Conservation (phyloP, 2,329 filamentous ascomycete species). For the Gnomoniopsis sp. region DNA sequence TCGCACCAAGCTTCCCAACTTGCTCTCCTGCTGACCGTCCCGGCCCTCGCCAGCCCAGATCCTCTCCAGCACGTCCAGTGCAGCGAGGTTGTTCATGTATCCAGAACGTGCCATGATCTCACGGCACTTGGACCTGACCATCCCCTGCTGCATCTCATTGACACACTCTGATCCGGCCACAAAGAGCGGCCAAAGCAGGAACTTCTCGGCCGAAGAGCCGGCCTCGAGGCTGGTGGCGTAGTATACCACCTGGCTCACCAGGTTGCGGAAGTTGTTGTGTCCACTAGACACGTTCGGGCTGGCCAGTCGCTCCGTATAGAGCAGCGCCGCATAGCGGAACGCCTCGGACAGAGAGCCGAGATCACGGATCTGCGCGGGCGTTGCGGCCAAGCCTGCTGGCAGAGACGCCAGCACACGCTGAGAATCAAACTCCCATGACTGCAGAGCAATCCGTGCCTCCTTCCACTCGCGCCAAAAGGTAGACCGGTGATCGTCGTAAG, state of each 20-base stretch:
- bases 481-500: conserved; percentile 56
- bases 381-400: conserved; percentile 33
- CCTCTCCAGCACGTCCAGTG: conserved; percentile 79
- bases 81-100: conserved; percentile 89
- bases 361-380: conserved; percentile 65
- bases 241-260: conserved; percentile 78
- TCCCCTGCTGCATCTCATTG: conserved; percentile 71
- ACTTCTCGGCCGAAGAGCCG: conserved; percentile 74
- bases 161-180: conserved; percentile 87
- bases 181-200: conserved; percentile 90
- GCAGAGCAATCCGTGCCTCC: conserved; percentile 70
- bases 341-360: conserved; percentile 81
- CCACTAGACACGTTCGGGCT: conserved; percentile 70
- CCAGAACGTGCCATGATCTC: conserved; percentile 87
- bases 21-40: conserved; percentile 33
- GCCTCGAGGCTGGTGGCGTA: conserved; percentile 78
- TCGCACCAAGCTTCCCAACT: conserved; percentile 33
- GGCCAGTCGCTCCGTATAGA: conserved; percentile 86
- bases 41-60: conserved; percentile 65
- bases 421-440: conserved; percentile 75
- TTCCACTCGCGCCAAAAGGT: conserved; percentile 88
- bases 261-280: conserved; percentile 75
- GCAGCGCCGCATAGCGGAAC: conserved; percentile 82
- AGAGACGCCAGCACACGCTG: conserved; percentile 48
- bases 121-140: conserved; percentile 75